Evolutionary conservation across 345 rosid species (phyloP).

Genomic region (Eutrema heterophyllum): DNA sequence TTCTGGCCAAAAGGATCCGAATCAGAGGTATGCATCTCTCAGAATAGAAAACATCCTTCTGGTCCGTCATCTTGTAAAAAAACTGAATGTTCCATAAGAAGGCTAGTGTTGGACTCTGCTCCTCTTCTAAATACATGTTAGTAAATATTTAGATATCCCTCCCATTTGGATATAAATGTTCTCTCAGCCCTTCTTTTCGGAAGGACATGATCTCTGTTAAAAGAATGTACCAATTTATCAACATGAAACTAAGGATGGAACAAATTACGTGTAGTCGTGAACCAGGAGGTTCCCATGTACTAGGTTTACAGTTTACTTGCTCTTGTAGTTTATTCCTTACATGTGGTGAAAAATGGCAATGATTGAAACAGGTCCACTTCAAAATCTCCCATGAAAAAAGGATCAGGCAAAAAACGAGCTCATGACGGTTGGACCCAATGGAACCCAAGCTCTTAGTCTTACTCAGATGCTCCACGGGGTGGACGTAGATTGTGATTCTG

Average conservation of each 20-base stretch:
- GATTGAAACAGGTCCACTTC: no score
- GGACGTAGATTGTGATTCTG: conserved; percentile 25
- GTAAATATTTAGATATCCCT: neutral
- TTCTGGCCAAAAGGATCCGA: conserved; percentile 42
- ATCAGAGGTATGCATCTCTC: conserved; percentile 44
- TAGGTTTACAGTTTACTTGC: neutral
- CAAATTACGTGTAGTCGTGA: neutral
- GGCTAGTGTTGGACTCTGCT: no score
- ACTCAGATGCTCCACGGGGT: conserved; percentile 99
- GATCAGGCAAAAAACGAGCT: no score
- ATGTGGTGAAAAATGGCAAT: neutral
- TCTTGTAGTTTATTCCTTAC: neutral
- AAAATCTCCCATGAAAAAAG: no score
- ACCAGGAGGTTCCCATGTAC: neutral
- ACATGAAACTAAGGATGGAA: neutral
- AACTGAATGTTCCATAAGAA: neutral
- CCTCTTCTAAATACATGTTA: neutral
- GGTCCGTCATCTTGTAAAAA: neutral
- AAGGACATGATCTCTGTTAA: neutral
- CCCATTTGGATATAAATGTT: neutral
- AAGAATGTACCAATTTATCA: neutral
- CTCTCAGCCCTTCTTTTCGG: neutral
- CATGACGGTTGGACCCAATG: no score
- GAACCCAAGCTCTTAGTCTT: conserved; percentile 4
- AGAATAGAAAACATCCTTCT: neutral